A percentile compares a stretch with the other conserved stretches of the same genome.
Evolutionary conservation across 305 asterid genomes (phyloP).

Genomic region (Fraxinus nigra): DNA sequence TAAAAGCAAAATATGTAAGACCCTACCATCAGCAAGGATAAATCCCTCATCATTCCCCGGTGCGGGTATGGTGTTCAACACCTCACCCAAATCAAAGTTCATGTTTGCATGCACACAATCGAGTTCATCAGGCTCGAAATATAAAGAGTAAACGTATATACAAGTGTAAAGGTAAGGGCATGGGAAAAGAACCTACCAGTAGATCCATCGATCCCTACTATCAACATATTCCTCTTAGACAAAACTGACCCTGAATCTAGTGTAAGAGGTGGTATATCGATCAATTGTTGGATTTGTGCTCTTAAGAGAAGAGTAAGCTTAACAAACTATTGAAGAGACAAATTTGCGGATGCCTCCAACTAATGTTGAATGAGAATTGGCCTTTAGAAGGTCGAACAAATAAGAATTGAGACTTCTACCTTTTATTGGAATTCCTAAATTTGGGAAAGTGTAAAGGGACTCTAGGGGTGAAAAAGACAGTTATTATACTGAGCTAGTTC

Average conservation of each 20-base stretch:
- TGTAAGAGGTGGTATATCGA: too few species aligned
- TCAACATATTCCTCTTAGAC: too few species aligned
- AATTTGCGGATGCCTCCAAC: background rate
- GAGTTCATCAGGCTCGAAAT: background rate
- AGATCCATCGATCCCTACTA: too few species aligned
- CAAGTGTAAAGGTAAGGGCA: background rate
- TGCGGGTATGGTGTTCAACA: background rate
- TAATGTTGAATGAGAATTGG: background rate
- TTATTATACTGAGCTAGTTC: background rate
- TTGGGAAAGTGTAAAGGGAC: background rate
- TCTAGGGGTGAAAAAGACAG: background rate
- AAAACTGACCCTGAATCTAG: background rate
- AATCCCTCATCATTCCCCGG: background rate
- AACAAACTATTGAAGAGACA: background rate
- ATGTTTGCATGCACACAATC: background rate
- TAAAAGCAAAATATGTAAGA: background rate
- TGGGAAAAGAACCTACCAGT: background rate
- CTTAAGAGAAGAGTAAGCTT: background rate
- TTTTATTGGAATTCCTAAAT: background rate
- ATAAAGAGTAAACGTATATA: too few species aligned
- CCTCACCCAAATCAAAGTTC: background rate
- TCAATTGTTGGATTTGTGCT: background rate
- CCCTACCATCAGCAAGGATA: background rate
- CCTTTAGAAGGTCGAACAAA: too few species aligned
- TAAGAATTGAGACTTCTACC: background rate